Base-by-base conservation (phyloP, 2,329 filamentous ascomycete species). In the Bipolaris zeicola region DNA sequence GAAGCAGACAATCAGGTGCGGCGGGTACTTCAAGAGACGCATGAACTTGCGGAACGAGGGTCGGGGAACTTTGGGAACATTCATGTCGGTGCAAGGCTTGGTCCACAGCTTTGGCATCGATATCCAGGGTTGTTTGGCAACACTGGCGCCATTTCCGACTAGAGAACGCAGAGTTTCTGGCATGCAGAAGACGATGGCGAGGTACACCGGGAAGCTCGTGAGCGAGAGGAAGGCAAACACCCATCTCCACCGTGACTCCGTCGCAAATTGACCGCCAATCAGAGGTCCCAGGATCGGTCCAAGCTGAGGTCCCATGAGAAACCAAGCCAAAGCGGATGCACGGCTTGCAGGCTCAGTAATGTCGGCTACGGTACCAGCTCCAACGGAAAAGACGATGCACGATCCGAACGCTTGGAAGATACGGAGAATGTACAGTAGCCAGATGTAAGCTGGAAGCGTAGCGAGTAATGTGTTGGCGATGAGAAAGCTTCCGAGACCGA, bases 131-230 rank as follows among this genome's bases (percentile, higher is more conserved):
- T 68, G 65, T 33, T 63, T 52, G 22, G 64, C 61, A n/a, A 67
- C 56, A 10, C 72, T 51, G 14, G 64, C 60, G 14, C 79, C 79
- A 51, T 80, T 80, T 4, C 80, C 80, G 1, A 81, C 80, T 2
- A 78, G 65, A 5, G 74, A 72, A 24, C 79, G 76, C 7, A 82
- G 68, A 2, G 80, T 82, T 59, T 82, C 80, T 0, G 80, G 80
- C 6, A 81, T 77, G 52, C 72, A 74, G 50, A 81, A 71, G 18
- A 74, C 26, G 18, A 79, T 68, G 3, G 69, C 56, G 5, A 65
- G 44, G 44, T 69, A 71, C 5, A 71, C 64, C 22, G 63, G 74
- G 22, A 66, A 56, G 62, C 58, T 70, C 2, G 58, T 54, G 41
- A 63, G 18, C 57, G 58, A 72, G 22, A 74, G 58, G 42, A 80